phyloP scores from a whole-genome alignment of 2,329 filamentous ascomycete genomes.

The Leptographium radiaticola region DNA sequence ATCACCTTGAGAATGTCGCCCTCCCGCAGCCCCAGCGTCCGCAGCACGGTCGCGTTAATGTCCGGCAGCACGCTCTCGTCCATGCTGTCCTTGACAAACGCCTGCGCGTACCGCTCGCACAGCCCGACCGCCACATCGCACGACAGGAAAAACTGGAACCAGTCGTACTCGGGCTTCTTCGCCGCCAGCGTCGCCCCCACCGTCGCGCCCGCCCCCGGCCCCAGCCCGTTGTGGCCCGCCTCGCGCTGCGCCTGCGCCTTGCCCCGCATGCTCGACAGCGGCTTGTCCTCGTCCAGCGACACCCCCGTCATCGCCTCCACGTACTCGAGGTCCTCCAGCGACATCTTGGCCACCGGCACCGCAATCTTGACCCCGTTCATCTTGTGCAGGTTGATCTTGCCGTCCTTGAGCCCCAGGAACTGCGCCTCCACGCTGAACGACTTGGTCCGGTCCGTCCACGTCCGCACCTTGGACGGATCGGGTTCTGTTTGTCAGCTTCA shows the following conservation, averaged over 20 bases:
- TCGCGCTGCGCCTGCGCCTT: slow-evolving; percentile 12
- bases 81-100: slow-evolving; percentile 87
- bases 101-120: slow-evolving; percentile 86
- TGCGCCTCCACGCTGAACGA: slow-evolving; percentile 97
- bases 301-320: slow-evolving; percentile 80
- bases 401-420: slow-evolving; percentile 86
- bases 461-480: slow-evolving; percentile 68
- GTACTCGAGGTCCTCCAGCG: slow-evolving; percentile 84
- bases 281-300: slow-evolving; percentile 89
- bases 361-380: slow-evolving; percentile 97
- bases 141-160: slow-evolving; percentile 96
- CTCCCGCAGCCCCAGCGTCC: slow-evolving; percentile 85
- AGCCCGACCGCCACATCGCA: slow-evolving; percentile 86
- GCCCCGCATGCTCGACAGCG: slow-evolving; percentile 68
- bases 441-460: slow-evolving; percentile 89
- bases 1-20: slow-evolving; percentile 95
- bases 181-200: slow-evolving; percentile 52
- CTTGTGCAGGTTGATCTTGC: slow-evolving; percentile 96
- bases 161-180: slow-evolving; percentile 73
- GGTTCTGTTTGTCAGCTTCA: slow-evolving; percentile 47
- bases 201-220: slow-evolving; percentile 19
- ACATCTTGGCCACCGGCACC: slow-evolving; percentile 92
- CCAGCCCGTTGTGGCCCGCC: slow-evolving; percentile 14
- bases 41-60: slow-evolving; percentile 68
- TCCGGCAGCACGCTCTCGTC: slow-evolving; percentile 86